These are phyloP conservation scores for Cyphellophora europaea DNA, from an alignment of 2,329 filamentous ascomycete genomes.

Conservation along the genomic window DNA sequence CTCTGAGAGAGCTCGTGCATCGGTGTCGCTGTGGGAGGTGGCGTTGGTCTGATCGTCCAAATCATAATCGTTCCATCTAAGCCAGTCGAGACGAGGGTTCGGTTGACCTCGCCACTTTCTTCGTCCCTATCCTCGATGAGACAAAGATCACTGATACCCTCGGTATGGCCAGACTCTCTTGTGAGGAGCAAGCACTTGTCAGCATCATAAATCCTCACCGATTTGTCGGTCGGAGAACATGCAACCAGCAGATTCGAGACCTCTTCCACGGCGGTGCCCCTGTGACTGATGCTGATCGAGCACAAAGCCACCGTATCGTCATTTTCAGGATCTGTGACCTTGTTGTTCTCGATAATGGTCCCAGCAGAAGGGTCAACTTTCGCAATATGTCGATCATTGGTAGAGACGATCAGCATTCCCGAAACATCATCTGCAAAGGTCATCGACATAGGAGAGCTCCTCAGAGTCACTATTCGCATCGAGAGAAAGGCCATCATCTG, in stretches of 20 bases:
- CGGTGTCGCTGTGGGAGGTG: conserved; percentile 22
- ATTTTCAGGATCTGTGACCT: conserved; percentile 70
- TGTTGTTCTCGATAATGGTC: conserved; percentile 63
- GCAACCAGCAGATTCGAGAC: conserved; percentile 59
- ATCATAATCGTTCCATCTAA: conserved; percentile 78
- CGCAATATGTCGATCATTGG: conserved; percentile 52
- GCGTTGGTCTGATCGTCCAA: conserved; percentile 40
- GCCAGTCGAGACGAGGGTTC: conserved; percentile 59
- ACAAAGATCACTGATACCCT: conserved; percentile 79
- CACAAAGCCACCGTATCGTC: conserved; percentile 76
- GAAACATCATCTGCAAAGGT: conserved; percentile 54
- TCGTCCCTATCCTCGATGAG: conserved; percentile 49
- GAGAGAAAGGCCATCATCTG: conserved; percentile 68
- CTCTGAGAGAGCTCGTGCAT: conserved; percentile 20
- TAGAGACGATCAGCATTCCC: conserved; percentile 48
- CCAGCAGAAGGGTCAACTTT: conserved; percentile 57
- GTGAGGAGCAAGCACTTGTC: conserved; percentile 69
- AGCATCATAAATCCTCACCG: conserved; percentile 77
- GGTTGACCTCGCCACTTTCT: conserved; percentile 37
- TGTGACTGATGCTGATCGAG: conserved; percentile 54
- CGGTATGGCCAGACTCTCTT: conserved; percentile 90
- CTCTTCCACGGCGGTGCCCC: conserved; percentile 33
- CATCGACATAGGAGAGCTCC: conserved; percentile 82
- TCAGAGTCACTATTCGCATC: conserved; percentile 67
- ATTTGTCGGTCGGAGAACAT: conserved; percentile 93